Evolutionary conservation across 257 asterid species (phyloP).

Genomic region (Nicotiana attenuata): DNA sequence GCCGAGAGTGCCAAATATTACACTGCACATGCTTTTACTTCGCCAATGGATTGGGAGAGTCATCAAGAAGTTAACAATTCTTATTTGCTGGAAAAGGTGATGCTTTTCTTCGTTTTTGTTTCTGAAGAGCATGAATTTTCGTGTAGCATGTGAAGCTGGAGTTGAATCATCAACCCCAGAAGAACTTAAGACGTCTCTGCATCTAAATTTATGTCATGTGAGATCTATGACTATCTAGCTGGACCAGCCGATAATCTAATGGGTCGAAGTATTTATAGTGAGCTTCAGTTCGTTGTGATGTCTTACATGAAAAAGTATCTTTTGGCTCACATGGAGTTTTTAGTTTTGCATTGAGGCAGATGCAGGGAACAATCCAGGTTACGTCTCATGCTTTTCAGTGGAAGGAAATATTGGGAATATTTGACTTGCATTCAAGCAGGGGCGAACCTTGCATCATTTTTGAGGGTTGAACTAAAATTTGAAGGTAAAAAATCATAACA

Average conservation of each 20-base stretch:
- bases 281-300: neutral
- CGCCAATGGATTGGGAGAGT: constrained; percentile 5
- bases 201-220: constrained; percentile 6
- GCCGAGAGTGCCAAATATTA: neutral
- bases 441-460: constrained; percentile 1
- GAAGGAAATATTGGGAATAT: constrained; percentile 14
- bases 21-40: neutral
- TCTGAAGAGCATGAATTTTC: neutral
- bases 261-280: neutral
- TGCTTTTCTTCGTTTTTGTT: constrained; percentile 6
- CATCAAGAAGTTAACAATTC: neutral
- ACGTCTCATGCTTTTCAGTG: constrained; percentile 7
- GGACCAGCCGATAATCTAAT: neutral
- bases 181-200: constrained; percentile 1
- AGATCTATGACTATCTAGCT: neutral
- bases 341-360: constrained; percentile 7
- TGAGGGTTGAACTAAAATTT: constrained; percentile 13
- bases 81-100: constrained; percentile 25
- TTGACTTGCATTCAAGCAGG: constrained; percentile 10
- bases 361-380: constrained; percentile 5
- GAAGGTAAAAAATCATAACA: constrained; percentile 6
- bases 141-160: neutral
- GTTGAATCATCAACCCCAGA: constrained; percentile 1
- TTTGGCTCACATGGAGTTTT: constrained; percentile 4
- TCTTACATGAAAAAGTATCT: neutral